phyloP scores from a whole-genome alignment of 306 rosid genomes.

The Corylus americana region DNA sequence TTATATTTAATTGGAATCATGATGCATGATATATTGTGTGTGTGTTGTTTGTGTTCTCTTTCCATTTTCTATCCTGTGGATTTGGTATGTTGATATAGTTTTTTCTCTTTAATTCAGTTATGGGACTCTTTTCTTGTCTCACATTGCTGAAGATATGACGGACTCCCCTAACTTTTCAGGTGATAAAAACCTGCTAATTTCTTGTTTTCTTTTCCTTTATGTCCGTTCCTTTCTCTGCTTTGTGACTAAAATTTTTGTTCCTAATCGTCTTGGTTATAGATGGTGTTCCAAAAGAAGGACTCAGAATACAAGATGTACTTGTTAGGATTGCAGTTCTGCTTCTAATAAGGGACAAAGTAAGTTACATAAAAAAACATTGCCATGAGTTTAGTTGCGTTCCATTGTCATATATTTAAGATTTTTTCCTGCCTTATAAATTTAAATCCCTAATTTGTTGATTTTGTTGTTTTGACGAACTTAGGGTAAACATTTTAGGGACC shows the following conservation, averaged over 20 bases:
- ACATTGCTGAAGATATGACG: constrained; percentile 75
- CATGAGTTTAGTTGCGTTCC: neutral
- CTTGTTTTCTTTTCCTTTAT: constrained; percentile 7
- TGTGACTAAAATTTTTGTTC: constrained; percentile 20
- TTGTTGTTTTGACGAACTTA: neutral
- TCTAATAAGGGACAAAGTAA: constrained; percentile 77
- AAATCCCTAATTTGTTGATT: neutral
- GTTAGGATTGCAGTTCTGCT: constrained; percentile 82
- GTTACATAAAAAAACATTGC: constrained; percentile 27
- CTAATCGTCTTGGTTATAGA: constrained; percentile 51
- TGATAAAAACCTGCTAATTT: constrained; percentile 37
- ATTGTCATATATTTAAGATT: neutral
- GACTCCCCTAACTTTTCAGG: constrained; percentile 87
- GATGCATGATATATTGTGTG: neutral
- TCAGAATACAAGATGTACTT: constrained; percentile 84
- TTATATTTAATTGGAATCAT: neutral
- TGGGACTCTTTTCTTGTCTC: constrained; percentile 83
- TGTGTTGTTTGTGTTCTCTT: no score
- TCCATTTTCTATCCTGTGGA: neutral
- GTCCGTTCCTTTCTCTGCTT: constrained; percentile 5
- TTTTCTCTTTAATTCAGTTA: constrained; percentile 49
- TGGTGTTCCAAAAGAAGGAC: constrained; percentile 99
- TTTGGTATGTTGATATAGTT: constrained; percentile 28
- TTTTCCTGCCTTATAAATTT: neutral
- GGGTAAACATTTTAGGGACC: neutral